Conservation (phyloP, 192 early-diverging fungal species). For the Umbelopsis vinacea region DNA sequence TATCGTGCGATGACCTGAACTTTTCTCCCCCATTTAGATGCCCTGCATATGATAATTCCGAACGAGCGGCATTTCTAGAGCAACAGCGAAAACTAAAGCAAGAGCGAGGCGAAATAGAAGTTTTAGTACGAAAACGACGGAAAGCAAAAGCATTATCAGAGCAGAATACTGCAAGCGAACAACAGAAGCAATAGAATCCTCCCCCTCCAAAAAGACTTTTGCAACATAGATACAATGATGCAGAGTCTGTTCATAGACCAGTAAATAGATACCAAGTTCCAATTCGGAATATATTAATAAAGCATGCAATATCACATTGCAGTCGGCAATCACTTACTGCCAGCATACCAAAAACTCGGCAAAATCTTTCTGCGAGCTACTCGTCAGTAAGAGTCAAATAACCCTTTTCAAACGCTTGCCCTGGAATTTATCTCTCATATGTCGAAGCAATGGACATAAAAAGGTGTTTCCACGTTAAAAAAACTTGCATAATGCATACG, state of each 20-base stretch:
- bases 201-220: background rate
- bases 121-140: constrained; percentile 13
- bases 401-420: too few species aligned
- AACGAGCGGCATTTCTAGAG: constrained; percentile 9
- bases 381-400: too few species aligned
- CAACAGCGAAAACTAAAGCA: constrained; percentile 4
- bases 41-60: constrained; percentile 13
- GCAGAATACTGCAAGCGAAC: background rate
- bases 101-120: constrained; percentile 8
- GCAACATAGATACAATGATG: background rate
- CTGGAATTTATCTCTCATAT: too few species aligned
- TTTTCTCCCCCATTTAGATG: background rate
- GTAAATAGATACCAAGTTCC: constrained; percentile 16
- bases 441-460: too few species aligned
- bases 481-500: too few species aligned
- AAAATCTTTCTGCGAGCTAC: too few species aligned
- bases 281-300: constrained; percentile 7
- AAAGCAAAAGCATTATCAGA: constrained; percentile 19
- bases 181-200: background rate
- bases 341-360: too few species aligned
- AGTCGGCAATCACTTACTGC: too few species aligned
- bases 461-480: too few species aligned
- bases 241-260: constrained; percentile 16
- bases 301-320: too few species aligned
- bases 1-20: background rate